Evolutionary conservation across 2,329 filamentous ascomycete species (phyloP), one percentile per base, ranked within the genome.

Genomic region (Calonectria pteridis): DNA sequence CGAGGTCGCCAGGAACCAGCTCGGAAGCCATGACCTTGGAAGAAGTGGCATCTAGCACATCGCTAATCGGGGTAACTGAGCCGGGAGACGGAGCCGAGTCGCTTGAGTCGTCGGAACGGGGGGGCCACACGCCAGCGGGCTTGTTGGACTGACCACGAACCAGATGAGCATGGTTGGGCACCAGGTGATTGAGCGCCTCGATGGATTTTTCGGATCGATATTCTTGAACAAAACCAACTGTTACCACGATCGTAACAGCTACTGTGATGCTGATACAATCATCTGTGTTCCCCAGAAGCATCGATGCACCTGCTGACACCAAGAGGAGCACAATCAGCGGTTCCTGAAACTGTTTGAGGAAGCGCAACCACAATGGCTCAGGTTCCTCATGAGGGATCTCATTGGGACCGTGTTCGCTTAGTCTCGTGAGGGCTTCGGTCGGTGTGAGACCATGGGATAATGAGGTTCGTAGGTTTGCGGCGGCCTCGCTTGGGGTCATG

Each of bases 161-260:
- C n/a, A 98, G 88, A 85, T 99, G 96, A 35, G 97, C 97, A 83
- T 96, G 95, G 83, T 98, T 97, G 33, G 97, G 97, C 0, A 99
- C 96, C 31, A 99, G 88, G 80, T 97, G 95, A 82, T 94, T 98
- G 78, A 99, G 88, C 26, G 97, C 97, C 84, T 99, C 97, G 77
- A 99, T 92, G 3, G 96, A 98, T 85, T 99, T 97, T 83, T 99
- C 97, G 10, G 97, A 98, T 73, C 97, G 91, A 84, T 99, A 99
- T 85, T 99, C 97, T 83, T 99, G 97, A 67, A 98, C 92, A 79
- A 99, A 99, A 2, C 96, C 97, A 51, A 99, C 97, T 0, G 94
- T 94, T 29, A 99, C 96, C 7, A 99, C 97, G 79, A 99, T 99
- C 31, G 96, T 98, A 28, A 99, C 97, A 2, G 97, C 97, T 37